Conservation (phyloP, 2,329 filamentous ascomycete genomes). For the Diplodia corticola region DNA sequence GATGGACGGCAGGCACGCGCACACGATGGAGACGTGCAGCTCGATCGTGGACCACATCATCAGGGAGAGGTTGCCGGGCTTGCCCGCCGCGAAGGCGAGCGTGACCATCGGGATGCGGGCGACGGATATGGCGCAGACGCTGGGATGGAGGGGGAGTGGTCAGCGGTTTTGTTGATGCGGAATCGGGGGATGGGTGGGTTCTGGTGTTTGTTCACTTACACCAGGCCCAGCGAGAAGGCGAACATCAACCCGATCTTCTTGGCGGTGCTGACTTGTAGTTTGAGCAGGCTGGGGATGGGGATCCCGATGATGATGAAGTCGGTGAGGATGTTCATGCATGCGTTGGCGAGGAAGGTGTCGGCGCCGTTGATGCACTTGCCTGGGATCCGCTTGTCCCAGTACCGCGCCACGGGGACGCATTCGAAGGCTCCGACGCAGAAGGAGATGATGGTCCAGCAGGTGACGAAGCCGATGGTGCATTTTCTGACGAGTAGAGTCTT, state of each 20-base stretch:
- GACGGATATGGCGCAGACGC: slow-evolving; percentile 33
- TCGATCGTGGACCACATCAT: slow-evolving; percentile 34
- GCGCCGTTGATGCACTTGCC: slow-evolving; percentile 30
- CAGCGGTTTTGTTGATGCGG: background rate
- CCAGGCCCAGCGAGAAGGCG: slow-evolving; percentile 2
- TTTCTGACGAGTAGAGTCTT: slow-evolving; percentile 26
- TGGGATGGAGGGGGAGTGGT: background rate
- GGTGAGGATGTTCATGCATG: slow-evolving; percentile 15
- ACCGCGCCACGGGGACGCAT: slow-evolving; percentile 37
- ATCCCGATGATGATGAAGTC: slow-evolving; percentile 32
- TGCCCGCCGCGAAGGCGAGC: background rate
- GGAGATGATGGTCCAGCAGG: slow-evolving; percentile 25
- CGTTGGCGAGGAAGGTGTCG: background rate
- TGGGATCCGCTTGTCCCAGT: slow-evolving; percentile 35
- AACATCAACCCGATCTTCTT: slow-evolving; percentile 1
- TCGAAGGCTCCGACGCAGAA: slow-evolving; percentile 38
- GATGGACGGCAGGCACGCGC: slow-evolving; percentile 38
- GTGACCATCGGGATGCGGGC: slow-evolving; percentile 30
- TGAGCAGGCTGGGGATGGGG: slow-evolving; percentile 29
- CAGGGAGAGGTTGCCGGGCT: background rate
- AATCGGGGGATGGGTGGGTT: background rate
- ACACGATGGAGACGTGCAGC: slow-evolving; percentile 36
- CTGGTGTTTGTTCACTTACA: background rate
- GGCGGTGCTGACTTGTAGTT: background rate
- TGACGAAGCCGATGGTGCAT: slow-evolving; percentile 18